phyloP scores from a whole-genome alignment of 2,329 filamentous ascomycete genomes.

The Penicillium verrucosum region DNA sequence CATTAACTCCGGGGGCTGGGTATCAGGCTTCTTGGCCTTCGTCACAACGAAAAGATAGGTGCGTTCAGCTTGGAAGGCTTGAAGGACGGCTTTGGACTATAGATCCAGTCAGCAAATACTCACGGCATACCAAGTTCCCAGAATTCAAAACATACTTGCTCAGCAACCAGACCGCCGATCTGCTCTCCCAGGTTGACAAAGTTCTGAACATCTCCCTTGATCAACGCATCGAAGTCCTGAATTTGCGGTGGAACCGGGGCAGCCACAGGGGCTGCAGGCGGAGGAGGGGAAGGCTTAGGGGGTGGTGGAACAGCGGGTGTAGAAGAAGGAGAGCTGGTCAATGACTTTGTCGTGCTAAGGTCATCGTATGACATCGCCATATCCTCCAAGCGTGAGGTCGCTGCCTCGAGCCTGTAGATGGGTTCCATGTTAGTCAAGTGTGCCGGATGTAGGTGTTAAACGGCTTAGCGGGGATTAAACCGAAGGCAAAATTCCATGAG shows the following conservation, averaged over 20 bases:
- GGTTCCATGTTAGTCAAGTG: constrained; percentile 44
- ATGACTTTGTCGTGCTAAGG: constrained; percentile 46
- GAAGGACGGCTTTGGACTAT: constrained; percentile 55
- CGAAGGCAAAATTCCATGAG: neutral
- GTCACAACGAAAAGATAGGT: constrained; percentile 84
- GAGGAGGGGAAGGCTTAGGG: constrained; percentile 37
- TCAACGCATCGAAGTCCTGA: constrained; percentile 80
- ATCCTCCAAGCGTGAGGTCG: constrained; percentile 92
- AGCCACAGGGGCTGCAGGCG: constrained; percentile 47
- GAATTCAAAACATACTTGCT: constrained; percentile 61
- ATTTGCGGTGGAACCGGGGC: constrained; percentile 72
- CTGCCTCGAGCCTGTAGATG: constrained; percentile 81
- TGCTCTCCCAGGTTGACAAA: constrained; percentile 76
- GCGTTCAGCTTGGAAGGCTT: constrained; percentile 78
- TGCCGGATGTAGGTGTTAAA: neutral
- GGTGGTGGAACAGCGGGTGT: constrained; percentile 25
- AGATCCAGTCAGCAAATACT: constrained; percentile 12
- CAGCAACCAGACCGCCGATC: constrained; percentile 71
- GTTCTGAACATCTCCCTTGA: constrained; percentile 68
- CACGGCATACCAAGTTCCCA: too few species aligned
- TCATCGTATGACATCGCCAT: constrained; percentile 71
- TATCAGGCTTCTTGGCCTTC: constrained; percentile 87
- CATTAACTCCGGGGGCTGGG: constrained; percentile 69
- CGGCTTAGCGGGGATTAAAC: neutral
- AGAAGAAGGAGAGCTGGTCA: constrained; percentile 22